phyloP scores from a whole-genome alignment of 1,284 basidiomycete species.

The Sanghuangporus sanghuang region DNA sequence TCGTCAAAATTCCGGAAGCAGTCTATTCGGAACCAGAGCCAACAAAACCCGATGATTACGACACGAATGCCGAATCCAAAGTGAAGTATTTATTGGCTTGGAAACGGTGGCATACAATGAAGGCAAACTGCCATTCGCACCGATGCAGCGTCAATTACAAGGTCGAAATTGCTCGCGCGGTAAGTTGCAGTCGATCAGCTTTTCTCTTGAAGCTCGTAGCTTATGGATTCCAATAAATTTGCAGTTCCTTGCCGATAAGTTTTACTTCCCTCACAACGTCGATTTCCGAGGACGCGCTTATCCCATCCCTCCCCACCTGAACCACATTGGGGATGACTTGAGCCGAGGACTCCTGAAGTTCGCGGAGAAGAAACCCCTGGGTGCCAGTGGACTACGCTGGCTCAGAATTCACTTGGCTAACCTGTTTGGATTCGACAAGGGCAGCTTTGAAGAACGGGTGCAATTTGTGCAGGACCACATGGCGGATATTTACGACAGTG shows the following conservation, averaged over 20 bases:
- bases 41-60: conserved; percentile 52
- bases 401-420: conserved; percentile 94
- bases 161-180: conserved; percentile 91
- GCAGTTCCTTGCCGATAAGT: conserved; percentile 78
- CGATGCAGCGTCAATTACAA: conserved; percentile 96
- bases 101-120: conserved; percentile 56
- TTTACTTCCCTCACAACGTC: conserved; percentile 96
- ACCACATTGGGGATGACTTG: conserved; percentile 95
- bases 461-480: conserved; percentile 73
- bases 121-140: conserved; percentile 83
- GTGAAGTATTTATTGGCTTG: conserved; percentile 56
- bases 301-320: conserved; percentile 93
- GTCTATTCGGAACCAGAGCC: conserved; percentile 61
- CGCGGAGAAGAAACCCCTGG: conserved; percentile 76
- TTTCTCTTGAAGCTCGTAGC: neutral
- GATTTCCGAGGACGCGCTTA: conserved; percentile 99
- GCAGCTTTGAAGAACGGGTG: conserved; percentile 87
- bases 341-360: conserved; percentile 88
- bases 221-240: conserved; percentile 15
- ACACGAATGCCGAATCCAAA: conserved; percentile 64
- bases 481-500: conserved; percentile 80
- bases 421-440: conserved; percentile 93
- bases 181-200: conserved; percentile 35
- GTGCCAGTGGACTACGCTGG: conserved; percentile 73
- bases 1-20: conserved; percentile 76